Base-by-base conservation (phyloP, 208 protist genomes). In the Wallacemonas sp. region DNA sequence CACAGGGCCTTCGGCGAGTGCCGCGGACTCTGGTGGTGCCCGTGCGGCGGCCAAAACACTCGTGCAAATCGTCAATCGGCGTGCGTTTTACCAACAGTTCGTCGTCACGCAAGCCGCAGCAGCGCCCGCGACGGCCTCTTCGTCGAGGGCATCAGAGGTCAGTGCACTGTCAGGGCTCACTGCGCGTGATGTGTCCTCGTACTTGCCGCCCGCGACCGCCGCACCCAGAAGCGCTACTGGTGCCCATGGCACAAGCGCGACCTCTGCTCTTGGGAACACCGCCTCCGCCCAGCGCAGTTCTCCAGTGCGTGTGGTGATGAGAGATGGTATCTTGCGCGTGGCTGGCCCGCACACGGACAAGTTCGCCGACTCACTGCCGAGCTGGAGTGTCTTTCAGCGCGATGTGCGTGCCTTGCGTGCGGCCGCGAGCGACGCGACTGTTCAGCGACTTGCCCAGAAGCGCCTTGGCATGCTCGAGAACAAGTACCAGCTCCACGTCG, bases 401-500 rank as follows among this genome's bases (percentile, higher is more conserved):
- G 84, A 95, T 72, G 68, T 76, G 14, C 76, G 82, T 12, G 15
- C 44, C 30, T 55, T 96, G 22, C 80, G 79, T 38, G 46, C 42
- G n/a, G 36, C 88, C 22, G 70, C 73, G 1, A 78, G 75, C 55
- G 60, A 68, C 44, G 39, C 70, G 39, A 38, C 36, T 0, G 71
- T 88, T 5, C 95, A 97, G 53, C 81, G 84, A 22, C 92, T 91
- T 63, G 68, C 80, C 0, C 71, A 61, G n/a, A 84, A 79, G 44
- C 82, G 88, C 0, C 70, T 95, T 0, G 75, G 66, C n/a, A 92
- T 95, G 85, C 54, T 95, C 19, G 85, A 95, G 73, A 84, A 75
- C 49, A 95, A 92, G 77, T 95, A 85, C 70, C 77, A 86, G 45
- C 78, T 95, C 1, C 85, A 92, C 70, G 71, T 71, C 0, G 82